Conservation (phyloP, 208 protist genomes). For the Trypanosomatidae sp. region DNA sequence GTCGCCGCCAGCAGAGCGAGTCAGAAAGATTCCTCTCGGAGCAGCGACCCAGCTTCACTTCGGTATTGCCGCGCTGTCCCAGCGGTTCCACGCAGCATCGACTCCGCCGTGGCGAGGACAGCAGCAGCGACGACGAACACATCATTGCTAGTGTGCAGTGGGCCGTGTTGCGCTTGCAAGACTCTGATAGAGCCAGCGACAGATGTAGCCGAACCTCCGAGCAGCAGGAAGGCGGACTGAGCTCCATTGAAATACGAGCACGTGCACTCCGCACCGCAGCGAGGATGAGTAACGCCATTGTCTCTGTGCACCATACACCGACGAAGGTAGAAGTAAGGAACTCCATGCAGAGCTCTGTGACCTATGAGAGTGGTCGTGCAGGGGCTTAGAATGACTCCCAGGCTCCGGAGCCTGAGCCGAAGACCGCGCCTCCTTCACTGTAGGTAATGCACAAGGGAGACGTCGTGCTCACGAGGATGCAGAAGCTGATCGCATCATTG, state of each 20-base stretch:
- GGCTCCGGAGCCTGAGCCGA: not conserved
- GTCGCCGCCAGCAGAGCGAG: not conserved
- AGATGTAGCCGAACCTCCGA: not conserved
- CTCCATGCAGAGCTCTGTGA: not conserved
- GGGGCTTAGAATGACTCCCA: too few species aligned
- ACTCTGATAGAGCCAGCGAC: not conserved
- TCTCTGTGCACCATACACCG: not conserved
- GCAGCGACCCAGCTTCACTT: conserved; percentile 2
- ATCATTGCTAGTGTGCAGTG: conserved; percentile 3
- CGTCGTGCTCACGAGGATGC: not conserved
- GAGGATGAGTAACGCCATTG: not conserved
- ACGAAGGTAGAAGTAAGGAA: not conserved
- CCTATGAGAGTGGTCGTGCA: not conserved
- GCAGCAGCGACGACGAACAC: conserved; percentile 13
- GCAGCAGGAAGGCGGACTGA: not conserved
- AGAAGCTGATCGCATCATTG: not conserved
- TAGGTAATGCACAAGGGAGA: not conserved
- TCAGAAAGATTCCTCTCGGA: not conserved
- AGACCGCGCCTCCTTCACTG: not conserved
- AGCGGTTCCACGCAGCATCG: not conserved
- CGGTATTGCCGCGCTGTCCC: not conserved
- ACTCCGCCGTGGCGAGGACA: not conserved
- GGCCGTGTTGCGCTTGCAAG: conserved; percentile 1
- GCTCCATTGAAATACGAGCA: not conserved
- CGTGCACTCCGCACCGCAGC: not conserved